Percentiles rank a stretch among this genome's conserved stretches.
These are phyloP conservation scores for Plicaturopsis crispa DNA, from an alignment of 768 basidiomycete species.

Conservation along the genomic window DNA sequence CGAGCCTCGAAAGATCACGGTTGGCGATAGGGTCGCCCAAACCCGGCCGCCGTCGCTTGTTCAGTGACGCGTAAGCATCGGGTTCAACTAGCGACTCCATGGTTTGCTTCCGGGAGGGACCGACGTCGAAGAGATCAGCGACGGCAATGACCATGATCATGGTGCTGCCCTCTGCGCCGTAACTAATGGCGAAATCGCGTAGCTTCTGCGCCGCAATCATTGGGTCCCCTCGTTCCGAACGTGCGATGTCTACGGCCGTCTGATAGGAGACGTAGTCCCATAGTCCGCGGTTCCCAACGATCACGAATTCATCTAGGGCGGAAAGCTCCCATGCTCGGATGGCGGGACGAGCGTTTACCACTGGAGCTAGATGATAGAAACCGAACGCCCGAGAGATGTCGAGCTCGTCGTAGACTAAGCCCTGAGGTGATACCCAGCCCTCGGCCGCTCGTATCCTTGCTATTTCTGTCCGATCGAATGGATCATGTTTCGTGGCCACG, in stretches of 20 bases:
- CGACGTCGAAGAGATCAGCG: conserved; percentile 60
- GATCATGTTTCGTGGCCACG: conserved; percentile 80
- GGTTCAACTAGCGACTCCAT: conserved; percentile 38
- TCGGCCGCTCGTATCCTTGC: conserved; percentile 85
- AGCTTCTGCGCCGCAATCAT: conserved; percentile 96
- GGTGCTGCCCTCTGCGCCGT: conserved; percentile 86
- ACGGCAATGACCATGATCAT: conserved; percentile 98
- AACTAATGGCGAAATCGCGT: conserved; percentile 93
- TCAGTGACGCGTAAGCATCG: conserved; percentile 19
- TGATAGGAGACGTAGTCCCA: conserved; percentile 95
- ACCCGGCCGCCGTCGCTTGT: conserved; percentile 17
- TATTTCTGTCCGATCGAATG: conserved; percentile 81
- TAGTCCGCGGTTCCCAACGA: conserved; percentile 86
- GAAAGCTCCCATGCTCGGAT: conserved; percentile 61
- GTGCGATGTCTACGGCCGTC: conserved; percentile 93
- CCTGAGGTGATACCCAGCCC: conserved; percentile 90
- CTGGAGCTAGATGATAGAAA: conserved; percentile 81
- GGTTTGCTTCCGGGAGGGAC: conserved; percentile 22
- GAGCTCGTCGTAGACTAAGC: conserved; percentile 86
- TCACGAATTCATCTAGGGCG: conserved; percentile 91
- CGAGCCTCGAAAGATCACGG: conserved; percentile 53
- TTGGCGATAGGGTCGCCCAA: conserved; percentile 48
- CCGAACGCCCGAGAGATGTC: conserved; percentile 93
- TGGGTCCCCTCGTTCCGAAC: conserved; percentile 57
- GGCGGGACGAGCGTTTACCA: conserved; percentile 85